Percentiles rank a stretch among this genome's conserved stretches.
Conservation (phyloP, 768 basidiomycete genomes). For the Suillus ampliporus region DNA sequence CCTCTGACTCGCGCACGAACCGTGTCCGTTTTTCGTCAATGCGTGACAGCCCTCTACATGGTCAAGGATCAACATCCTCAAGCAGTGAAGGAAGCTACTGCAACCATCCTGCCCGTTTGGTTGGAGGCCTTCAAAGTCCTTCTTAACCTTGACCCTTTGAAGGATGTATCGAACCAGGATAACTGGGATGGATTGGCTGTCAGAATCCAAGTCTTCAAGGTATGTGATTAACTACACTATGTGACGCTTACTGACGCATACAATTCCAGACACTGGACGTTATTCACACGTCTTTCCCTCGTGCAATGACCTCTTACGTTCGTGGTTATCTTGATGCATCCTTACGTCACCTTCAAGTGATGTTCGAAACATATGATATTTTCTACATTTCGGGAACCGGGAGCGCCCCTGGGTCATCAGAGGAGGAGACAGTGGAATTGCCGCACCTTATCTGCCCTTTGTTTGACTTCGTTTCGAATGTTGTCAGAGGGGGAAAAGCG, state of each 20-base stretch:
- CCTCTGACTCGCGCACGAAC: slow-evolving; percentile 85
- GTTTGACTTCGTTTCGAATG: slow-evolving; percentile 77
- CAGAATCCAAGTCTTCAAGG: slow-evolving; percentile 86
- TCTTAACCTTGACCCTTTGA: slow-evolving; percentile 63
- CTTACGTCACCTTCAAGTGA: slow-evolving; percentile 60
- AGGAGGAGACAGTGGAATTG: slow-evolving; percentile 79
- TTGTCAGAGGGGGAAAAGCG: slow-evolving; percentile 67
- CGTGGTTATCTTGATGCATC: slow-evolving; percentile 62
- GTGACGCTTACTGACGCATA: background rate
- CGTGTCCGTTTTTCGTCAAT: slow-evolving; percentile 89
- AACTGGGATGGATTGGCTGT: slow-evolving; percentile 87
- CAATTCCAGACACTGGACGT: slow-evolving; percentile 71
- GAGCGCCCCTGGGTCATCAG: slow-evolving; percentile 65
- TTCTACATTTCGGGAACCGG: slow-evolving; percentile 66
- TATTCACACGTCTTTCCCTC: slow-evolving; percentile 83
- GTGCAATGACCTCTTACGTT: slow-evolving; percentile 67
- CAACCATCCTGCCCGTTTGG: slow-evolving; percentile 87
- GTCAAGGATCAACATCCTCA: slow-evolving; percentile 93
- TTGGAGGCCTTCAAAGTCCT: slow-evolving; percentile 87
- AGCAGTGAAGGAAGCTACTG: slow-evolving; percentile 82
- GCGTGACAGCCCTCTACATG: slow-evolving; percentile 89
- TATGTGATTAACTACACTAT: slow-evolving; percentile 35
- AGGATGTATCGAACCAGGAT: slow-evolving; percentile 60
- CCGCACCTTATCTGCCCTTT: slow-evolving; percentile 78
- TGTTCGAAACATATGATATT: slow-evolving; percentile 63